A percentile compares a stretch with the other conserved stretches of the same genome.
These are phyloP conservation scores for Calonectria pauciramosa DNA, from an alignment of 2,329 filamentous ascomycete species.

Conservation along the genomic window DNA sequence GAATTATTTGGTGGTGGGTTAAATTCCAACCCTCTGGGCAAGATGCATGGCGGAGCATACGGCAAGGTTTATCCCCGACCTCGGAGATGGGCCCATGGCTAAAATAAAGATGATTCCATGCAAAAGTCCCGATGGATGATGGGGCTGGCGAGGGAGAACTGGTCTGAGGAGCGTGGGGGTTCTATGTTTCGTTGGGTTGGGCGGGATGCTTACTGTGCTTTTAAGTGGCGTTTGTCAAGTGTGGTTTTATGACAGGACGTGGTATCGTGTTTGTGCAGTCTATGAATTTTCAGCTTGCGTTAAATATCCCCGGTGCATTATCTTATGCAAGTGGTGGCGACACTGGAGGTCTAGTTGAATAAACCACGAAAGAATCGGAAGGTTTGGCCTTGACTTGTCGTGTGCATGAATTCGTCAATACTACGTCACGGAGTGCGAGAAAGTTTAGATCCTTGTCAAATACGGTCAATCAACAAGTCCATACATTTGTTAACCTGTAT, in stretches of 20 bases:
- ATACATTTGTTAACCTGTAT: background rate
- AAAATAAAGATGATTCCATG: background rate
- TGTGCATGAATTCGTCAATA: background rate
- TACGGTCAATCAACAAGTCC: background rate
- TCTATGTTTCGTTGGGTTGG: background rate
- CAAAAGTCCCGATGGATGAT: background rate
- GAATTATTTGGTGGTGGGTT: slow-evolving; percentile 18
- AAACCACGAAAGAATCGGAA: background rate
- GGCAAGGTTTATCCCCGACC: slow-evolving; percentile 1
- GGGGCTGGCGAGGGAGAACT: background rate
- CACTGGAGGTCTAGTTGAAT: background rate
- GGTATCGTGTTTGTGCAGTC: slow-evolving; percentile 3
- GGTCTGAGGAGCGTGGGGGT: slow-evolving; percentile 24
- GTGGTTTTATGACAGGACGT: background rate
- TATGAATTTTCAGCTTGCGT: slow-evolving; percentile 4
- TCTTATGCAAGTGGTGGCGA: background rate
- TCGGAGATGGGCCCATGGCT: background rate
- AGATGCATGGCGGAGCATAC: slow-evolving; percentile 16
- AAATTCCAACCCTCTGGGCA: slow-evolving; percentile 21
- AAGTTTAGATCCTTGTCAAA: background rate
- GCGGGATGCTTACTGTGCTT: slow-evolving; percentile 1
- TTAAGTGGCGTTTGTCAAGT: background rate
- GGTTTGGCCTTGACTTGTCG: background rate
- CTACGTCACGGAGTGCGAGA: background rate
- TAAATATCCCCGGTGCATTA: background rate